Percentiles rank a stretch among this genome's conserved stretches.
phyloP scores from a whole-genome alignment of 2,329 filamentous ascomycete species.

The Geosmithia morbida region DNA sequence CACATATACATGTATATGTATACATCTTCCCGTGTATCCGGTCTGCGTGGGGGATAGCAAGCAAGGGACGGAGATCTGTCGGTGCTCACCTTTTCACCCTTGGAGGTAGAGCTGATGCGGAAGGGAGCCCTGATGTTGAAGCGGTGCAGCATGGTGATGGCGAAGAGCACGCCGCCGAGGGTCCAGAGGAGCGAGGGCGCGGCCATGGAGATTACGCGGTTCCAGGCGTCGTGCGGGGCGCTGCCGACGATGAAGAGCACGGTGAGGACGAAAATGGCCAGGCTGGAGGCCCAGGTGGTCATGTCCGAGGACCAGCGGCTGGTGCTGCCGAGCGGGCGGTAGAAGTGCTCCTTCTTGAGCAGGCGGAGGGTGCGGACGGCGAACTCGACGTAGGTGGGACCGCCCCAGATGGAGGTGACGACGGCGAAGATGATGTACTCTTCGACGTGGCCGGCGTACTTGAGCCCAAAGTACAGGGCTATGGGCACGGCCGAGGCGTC shows the following conservation, averaged over 20 bases:
- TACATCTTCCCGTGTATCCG: too few species aligned
- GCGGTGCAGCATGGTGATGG: slow-evolving; percentile 18
- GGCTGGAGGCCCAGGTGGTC: slow-evolving; percentile 27
- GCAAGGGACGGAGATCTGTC: not conserved
- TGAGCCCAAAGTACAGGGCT: slow-evolving; percentile 35
- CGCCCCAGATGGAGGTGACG: slow-evolving; percentile 38
- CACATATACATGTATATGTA: too few species aligned
- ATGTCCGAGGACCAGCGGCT: slow-evolving; percentile 35
- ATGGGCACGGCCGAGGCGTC: slow-evolving; percentile 30
- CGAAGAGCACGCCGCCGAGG: slow-evolving; percentile 23
- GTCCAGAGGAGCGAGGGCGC: slow-evolving; percentile 34
- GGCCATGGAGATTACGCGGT: slow-evolving; percentile 35
- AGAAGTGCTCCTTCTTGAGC: slow-evolving; percentile 31
- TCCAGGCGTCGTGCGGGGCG: slow-evolving; percentile 31
- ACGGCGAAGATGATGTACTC: slow-evolving; percentile 33
- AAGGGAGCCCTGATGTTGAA: slow-evolving; percentile 37
- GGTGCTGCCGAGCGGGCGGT: slow-evolving; percentile 30
- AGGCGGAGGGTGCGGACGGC: slow-evolving; percentile 31
- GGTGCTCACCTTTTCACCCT: slow-evolving; percentile 27
- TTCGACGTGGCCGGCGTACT: slow-evolving; percentile 22
- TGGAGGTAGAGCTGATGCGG: slow-evolving; percentile 48
- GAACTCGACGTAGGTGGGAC: slow-evolving; percentile 39
- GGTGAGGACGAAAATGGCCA: slow-evolving; percentile 34
- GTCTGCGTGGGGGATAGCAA: too few species aligned
- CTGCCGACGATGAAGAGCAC: slow-evolving; percentile 34